Conservation (phyloP, 2,329 filamentous ascomycete genomes). For the Leptographium flavum region DNA sequence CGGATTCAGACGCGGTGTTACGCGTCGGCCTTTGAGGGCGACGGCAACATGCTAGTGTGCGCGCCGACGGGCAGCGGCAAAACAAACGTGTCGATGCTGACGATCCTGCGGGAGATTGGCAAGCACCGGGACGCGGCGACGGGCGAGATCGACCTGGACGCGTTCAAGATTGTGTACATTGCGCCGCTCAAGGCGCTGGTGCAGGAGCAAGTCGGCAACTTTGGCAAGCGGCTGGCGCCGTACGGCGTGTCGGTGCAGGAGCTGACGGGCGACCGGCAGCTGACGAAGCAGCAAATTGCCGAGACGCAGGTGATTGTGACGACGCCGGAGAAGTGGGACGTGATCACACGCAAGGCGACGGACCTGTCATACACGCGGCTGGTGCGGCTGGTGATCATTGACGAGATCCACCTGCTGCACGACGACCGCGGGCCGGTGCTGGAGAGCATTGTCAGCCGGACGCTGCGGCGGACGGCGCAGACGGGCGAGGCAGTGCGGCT, state of each 20-base stretch:
- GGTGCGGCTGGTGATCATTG: conserved; percentile 91
- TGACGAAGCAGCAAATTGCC: conserved; percentile 96
- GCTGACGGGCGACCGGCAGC: conserved; percentile 89
- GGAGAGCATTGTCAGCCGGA: conserved; percentile 92
- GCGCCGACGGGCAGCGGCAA: conserved; percentile 96
- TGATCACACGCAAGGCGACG: conserved; percentile 94
- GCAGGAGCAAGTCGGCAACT: conserved; percentile 95
- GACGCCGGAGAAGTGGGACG: conserved; percentile 97
- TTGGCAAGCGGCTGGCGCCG: conserved; percentile 77
- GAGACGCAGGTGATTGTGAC: conserved; percentile 98
- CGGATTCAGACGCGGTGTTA: conserved; percentile 92
- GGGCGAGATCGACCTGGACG: conserved; percentile 87
- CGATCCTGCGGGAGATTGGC: conserved; percentile 89
- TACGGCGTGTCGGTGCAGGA: conserved; percentile 93
- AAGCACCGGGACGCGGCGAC: conserved; percentile 82
- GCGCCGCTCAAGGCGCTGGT: conserved; percentile 91
- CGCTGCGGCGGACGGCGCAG: conserved; percentile 84
- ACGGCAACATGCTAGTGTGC: conserved; percentile 96
- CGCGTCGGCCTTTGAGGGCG: conserved; percentile 77
- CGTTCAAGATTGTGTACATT: conserved; percentile 98
- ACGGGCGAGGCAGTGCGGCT: conserved; percentile 87
- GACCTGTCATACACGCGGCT: conserved; percentile 94
- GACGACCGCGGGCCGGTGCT: conserved; percentile 94
- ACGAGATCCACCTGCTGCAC: conserved; percentile 94
- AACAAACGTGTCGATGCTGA: conserved; percentile 96